Percentiles rank a stretch among this genome's conserved stretches.
Conservation (phyloP, 768 basidiomycete species). For the Multifurca ochricompacta region DNA sequence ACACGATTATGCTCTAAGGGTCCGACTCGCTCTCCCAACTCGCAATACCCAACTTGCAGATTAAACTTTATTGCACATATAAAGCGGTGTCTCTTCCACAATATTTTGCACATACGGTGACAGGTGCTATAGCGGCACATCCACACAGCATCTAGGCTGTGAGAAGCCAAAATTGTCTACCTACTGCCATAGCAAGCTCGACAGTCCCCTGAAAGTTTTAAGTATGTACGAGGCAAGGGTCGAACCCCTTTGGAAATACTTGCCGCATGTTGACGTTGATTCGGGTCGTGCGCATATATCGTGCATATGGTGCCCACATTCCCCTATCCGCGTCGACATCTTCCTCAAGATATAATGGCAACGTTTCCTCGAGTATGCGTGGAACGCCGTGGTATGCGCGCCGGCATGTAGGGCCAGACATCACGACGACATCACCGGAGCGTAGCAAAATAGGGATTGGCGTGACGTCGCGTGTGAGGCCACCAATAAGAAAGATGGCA, state of each 20-base stretch:
- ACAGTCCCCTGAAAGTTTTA: background rate
- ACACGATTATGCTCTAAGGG: background rate
- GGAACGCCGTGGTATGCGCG: constrained; percentile 93
- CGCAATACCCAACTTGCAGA: background rate
- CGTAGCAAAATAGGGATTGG: constrained; percentile 81
- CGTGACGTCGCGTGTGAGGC: constrained; percentile 62
- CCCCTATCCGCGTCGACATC: constrained; percentile 16
- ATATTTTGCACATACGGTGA: background rate
- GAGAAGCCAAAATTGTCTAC: background rate
- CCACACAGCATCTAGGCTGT: background rate
- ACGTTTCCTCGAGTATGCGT: constrained; percentile 72
- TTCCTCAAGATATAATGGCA: constrained; percentile 51
- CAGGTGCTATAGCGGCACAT: background rate
- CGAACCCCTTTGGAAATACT: constrained; percentile 70
- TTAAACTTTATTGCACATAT: background rate
- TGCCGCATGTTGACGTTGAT: constrained; percentile 93
- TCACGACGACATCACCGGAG: constrained; percentile 87
- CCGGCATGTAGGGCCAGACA: constrained; percentile 82
- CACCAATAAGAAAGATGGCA: constrained; percentile 85
- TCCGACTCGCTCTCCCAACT: background rate
- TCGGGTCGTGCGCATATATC: constrained; percentile 59
- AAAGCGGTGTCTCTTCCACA: background rate
- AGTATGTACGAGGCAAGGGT: constrained; percentile 23
- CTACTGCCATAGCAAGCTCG: background rate
- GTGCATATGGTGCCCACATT: constrained; percentile 55